phyloP scores from a whole-genome alignment of 805 yeast genomes.

The Cephaloascus albidus region DNA sequence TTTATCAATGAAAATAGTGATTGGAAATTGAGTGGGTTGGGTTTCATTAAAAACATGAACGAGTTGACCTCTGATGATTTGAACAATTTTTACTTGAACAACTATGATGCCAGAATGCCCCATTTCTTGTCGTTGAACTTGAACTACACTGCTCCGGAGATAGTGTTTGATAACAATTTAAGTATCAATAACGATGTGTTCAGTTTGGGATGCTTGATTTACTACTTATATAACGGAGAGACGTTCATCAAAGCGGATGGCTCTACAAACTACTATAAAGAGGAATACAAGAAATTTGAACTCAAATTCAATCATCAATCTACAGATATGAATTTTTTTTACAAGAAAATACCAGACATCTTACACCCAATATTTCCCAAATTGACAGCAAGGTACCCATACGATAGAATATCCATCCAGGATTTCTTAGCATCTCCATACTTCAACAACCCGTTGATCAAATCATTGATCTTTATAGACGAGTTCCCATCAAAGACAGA shows the following conservation, averaged over 20 bases:
- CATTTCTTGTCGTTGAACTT: conserved; percentile 58
- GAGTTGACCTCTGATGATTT: conserved; percentile 36
- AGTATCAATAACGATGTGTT: conserved; percentile 72
- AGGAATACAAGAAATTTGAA: conserved; percentile 39
- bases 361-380: conserved; percentile 40
- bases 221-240: conserved; percentile 55
- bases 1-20: conserved; percentile 79
- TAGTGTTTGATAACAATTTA: conserved; percentile 55
- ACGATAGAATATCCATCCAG: conserved; percentile 49
- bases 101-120: conserved; percentile 71
- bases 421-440: conserved; percentile 63
- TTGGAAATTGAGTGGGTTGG: conserved; percentile 85
- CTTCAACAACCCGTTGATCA: conserved; percentile 77
- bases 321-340: conserved; percentile 26
- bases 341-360: conserved; percentile 48
- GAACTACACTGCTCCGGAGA: conserved; percentile 79
- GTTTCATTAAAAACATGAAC: conserved; percentile 35
- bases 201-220: conserved; percentile 72
- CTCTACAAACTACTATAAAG: conserved; percentile 51
- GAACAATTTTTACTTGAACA: conserved; percentile 57
- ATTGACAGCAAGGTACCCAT: conserved; percentile 47
- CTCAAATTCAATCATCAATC: conserved; percentile 28
- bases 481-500: conserved; percentile 68
- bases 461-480: conserved; percentile 73
- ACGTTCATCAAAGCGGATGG: conserved; percentile 32